phyloP scores from a whole-genome alignment of 73 alveolate species.

The Tetrahymena elliotti region DNA sequence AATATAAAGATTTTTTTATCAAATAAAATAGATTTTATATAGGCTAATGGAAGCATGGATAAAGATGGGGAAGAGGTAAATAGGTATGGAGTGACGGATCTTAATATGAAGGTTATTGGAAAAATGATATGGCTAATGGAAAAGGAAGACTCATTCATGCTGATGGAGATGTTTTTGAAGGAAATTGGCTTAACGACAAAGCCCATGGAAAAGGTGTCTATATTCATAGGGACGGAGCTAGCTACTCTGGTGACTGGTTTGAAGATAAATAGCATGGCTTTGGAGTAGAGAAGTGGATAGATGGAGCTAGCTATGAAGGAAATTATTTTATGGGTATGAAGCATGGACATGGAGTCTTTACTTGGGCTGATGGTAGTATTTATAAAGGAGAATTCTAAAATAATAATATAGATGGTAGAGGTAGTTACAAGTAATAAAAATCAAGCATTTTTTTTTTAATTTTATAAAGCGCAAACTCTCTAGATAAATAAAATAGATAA shows the following conservation, averaged over 20 bases:
- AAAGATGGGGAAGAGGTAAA: constrained; percentile 64
- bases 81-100: constrained; percentile 62
- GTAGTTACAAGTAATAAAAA: neutral
- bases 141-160: constrained; percentile 56
- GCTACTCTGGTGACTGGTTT: constrained; percentile 39
- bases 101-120: constrained; percentile 62
- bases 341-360: constrained; percentile 39
- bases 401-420: constrained; percentile 47
- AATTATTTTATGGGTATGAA: constrained; percentile 29
- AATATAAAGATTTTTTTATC: neutral
- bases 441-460: no score
- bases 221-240: constrained; percentile 51
- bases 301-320: constrained; percentile 44
- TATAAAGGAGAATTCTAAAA: constrained; percentile 29
- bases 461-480: no score
- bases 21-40: neutral
- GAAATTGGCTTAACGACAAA: constrained; percentile 55
- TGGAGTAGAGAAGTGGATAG: constrained; percentile 48
- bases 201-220: constrained; percentile 63
- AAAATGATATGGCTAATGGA: constrained; percentile 54
- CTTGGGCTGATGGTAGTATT: constrained; percentile 45
- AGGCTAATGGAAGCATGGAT: constrained; percentile 40
- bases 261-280: constrained; percentile 39
- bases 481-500: no score
- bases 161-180: constrained; percentile 71